A percentile compares a stretch with the other conserved stretches of the same genome.
Conservation (phyloP, 768 basidiomycete genomes). For the Saitozyma podzolica region DNA sequence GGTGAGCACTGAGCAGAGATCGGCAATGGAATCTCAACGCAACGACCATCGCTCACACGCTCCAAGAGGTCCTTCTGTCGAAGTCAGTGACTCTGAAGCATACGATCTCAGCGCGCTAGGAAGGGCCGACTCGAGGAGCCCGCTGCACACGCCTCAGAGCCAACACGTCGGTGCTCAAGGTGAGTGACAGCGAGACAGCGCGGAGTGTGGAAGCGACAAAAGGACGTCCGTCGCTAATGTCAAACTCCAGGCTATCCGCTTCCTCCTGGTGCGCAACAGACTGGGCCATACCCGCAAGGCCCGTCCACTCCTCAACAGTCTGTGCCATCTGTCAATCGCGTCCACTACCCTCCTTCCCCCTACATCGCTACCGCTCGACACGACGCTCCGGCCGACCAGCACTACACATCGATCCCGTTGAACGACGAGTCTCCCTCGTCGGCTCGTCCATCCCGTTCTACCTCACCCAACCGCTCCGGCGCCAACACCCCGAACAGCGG, state of each 20-base stretch:
- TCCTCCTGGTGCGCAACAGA: slow-evolving; percentile 10
- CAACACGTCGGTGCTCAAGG: not conserved
- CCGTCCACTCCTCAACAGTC: slow-evolving; percentile 20
- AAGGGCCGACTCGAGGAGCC: slow-evolving; percentile 3
- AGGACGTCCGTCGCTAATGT: not conserved
- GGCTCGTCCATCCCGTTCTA: not conserved
- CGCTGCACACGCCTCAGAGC: not conserved
- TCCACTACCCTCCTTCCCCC: slow-evolving; percentile 43
- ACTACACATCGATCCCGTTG: slow-evolving; percentile 34
- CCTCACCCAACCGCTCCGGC: slow-evolving; percentile 11
- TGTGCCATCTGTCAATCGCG: slow-evolving; percentile 15
- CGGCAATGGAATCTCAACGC: too few relatives aligned
- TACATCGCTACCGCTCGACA: slow-evolving; percentile 15
- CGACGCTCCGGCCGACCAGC: slow-evolving; percentile 5
- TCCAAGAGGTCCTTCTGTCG: slow-evolving; percentile 3
- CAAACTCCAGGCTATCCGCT: slow-evolving; percentile 8
- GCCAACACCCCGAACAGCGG: slow-evolving; percentile 27
- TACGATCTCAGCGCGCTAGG: slow-evolving; percentile 1
- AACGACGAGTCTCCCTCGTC: slow-evolving; percentile 16
- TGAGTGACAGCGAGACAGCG: not conserved
- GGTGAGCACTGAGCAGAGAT: too few relatives aligned
- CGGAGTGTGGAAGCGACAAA: not conserved
- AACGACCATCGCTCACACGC: not conserved
- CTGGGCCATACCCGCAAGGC: not conserved
- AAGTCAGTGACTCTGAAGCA: slow-evolving; percentile 1